Conservation (phyloP, 768 basidiomycete species). For the Trametes sanguinea region DNA sequence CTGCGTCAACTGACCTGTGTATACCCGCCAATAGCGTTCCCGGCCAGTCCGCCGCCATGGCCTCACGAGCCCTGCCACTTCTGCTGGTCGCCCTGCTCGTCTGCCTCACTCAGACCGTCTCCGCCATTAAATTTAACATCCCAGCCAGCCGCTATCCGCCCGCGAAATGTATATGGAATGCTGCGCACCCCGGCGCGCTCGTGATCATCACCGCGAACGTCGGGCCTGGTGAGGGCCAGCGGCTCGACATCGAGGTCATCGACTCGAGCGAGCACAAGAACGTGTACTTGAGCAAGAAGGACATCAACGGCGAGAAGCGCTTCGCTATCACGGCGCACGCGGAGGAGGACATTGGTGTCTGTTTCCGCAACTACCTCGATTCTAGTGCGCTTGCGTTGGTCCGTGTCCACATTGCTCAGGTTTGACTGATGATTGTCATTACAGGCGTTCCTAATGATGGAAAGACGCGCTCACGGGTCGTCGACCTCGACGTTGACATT, state of each 20-base stretch:
- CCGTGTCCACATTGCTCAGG: background rate
- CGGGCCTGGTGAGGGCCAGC: conserved; percentile 70
- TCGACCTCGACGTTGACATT: conserved; percentile 97
- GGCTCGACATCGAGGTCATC: conserved; percentile 91
- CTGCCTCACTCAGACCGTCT: conserved; percentile 32
- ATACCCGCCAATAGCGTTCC: background rate
- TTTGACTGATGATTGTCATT: background rate
- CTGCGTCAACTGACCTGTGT: background rate
- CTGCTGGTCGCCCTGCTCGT: conserved; percentile 35
- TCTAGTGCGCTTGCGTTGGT: conserved; percentile 52
- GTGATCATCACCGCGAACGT: conserved; percentile 97
- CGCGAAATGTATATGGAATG: conserved; percentile 94
- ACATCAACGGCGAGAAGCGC: conserved; percentile 87
- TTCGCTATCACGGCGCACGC: conserved; percentile 92
- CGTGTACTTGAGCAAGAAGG: conserved; percentile 86
- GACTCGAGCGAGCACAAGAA: conserved; percentile 86
- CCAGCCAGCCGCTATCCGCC: conserved; percentile 71
- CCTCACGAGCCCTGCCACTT: conserved; percentile 15
- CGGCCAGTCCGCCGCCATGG: background rate
- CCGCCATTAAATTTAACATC: conserved; percentile 86
- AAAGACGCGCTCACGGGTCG: conserved; percentile 56
- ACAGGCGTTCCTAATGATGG: conserved; percentile 53
- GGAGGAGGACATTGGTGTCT: conserved; percentile 94
- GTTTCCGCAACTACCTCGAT: conserved; percentile 82
- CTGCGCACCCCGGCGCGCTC: conserved; percentile 80